phyloP scores from a whole-genome alignment of 345 rosid genomes.

The Corchorus olitorius region DNA sequence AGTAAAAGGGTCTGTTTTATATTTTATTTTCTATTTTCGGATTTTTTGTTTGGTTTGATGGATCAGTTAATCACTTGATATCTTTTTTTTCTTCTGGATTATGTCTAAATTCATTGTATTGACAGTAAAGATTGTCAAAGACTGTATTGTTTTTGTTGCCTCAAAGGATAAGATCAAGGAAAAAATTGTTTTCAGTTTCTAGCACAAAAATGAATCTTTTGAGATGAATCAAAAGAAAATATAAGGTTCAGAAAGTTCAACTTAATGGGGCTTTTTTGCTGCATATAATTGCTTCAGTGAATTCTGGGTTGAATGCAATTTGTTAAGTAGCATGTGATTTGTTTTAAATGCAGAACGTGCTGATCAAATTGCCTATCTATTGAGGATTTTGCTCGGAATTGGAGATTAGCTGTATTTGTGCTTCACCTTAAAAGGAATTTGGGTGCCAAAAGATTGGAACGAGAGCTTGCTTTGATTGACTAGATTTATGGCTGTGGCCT shows the following conservation, averaged over 20 bases:
- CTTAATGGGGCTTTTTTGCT: not conserved
- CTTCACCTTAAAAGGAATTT: conserved; percentile 3
- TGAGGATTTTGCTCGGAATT: not conserved
- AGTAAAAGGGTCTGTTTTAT: not conserved
- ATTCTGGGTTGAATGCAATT: conserved; percentile 19
- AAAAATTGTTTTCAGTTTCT: not conserved
- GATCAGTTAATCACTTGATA: not conserved
- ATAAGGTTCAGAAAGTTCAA: conserved; percentile 5
- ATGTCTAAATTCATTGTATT: conserved; percentile 28
- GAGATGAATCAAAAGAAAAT: not conserved
- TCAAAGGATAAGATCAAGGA: not conserved
- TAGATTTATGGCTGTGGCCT: conserved; percentile 53
- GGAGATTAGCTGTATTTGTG: not conserved
- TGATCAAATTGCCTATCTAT: not conserved
- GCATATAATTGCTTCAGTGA: not conserved
- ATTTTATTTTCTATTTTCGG: not conserved
- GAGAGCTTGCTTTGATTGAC: conserved; percentile 9
- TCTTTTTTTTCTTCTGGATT: not conserved
- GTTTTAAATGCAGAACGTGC: conserved; percentile 8
- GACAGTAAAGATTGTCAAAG: conserved; percentile 10
- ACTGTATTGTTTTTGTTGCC: not conserved
- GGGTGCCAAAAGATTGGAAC: conserved; percentile 12
- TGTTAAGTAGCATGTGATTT: not conserved
- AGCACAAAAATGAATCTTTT: not conserved
- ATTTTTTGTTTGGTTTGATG: conserved; percentile 8